These are phyloP conservation scores for Ulmus americana DNA, from an alignment of 331 rosid genomes.

Conservation along the genomic window DNA sequence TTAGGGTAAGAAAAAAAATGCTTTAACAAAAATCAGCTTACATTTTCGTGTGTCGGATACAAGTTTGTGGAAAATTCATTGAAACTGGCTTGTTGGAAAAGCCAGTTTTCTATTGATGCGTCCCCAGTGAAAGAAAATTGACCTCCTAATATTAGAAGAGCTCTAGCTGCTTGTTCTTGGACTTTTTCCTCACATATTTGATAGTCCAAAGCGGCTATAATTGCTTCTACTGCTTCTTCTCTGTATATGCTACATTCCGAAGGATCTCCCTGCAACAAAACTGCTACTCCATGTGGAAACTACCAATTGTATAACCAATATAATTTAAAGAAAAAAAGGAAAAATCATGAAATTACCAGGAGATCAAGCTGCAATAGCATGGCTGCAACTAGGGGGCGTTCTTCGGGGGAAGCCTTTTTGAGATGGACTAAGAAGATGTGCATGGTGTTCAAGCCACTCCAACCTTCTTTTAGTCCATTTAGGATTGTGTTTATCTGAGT, in stretches of 20 bases:
- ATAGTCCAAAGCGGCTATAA: slow-evolving; percentile 48
- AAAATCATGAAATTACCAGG: slow-evolving; percentile 44
- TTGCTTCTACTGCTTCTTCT: slow-evolving; percentile 68
- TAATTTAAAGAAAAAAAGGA: not conserved
- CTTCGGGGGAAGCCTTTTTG: slow-evolving; percentile 48
- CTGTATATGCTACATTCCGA: slow-evolving; percentile 55
- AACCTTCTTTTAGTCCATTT: slow-evolving; percentile 60
- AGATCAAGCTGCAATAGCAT: slow-evolving; percentile 68
- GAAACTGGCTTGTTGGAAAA: slow-evolving; percentile 67
- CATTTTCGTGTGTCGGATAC: slow-evolving; percentile 32
- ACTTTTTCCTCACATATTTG: slow-evolving; percentile 28
- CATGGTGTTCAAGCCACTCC: slow-evolving; percentile 52
- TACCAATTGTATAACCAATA: slow-evolving; percentile 17
- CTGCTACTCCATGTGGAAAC: slow-evolving; percentile 64
- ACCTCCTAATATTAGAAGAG: slow-evolving; percentile 66
- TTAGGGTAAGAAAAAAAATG: not conserved
- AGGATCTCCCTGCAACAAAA: slow-evolving; percentile 72
- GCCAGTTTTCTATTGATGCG: slow-evolving; percentile 47
- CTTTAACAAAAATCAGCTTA: not conserved
- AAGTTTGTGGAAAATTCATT: slow-evolving; percentile 32
- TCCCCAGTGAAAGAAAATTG: slow-evolving; percentile 52
- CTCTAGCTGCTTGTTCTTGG: slow-evolving; percentile 58
- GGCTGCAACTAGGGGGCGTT: slow-evolving; percentile 55
- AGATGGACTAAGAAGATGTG: slow-evolving; percentile 58
- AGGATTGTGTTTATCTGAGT: slow-evolving; percentile 43